These are phyloP conservation scores for Funneliformis mosseae DNA, from an alignment of 192 early-diverging fungal genomes.

Conservation along the genomic window DNA sequence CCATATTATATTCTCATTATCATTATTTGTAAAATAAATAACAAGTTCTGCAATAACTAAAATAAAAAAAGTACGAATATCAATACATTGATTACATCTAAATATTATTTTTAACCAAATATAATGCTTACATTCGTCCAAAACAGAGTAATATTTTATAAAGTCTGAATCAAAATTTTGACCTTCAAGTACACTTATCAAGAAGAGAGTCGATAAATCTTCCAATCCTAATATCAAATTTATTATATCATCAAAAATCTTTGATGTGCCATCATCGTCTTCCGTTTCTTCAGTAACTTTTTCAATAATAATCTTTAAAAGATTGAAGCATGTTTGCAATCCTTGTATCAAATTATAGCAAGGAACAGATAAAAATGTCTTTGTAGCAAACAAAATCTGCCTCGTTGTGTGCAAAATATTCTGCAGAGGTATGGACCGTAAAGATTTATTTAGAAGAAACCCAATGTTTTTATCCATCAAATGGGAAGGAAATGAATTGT, in stretches of 20 bases:
- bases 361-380: background rate
- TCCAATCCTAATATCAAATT: background rate
- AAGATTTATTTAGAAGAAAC: background rate
- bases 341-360: background rate
- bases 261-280: background rate
- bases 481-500: conserved; percentile 21
- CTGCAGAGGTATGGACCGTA: background rate
- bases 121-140: background rate
- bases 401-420: background rate
- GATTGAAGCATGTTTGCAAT: background rate
- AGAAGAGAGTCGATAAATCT: background rate
- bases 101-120: background rate
- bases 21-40: background rate
- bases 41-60: conserved; percentile 8
- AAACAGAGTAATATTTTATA: background rate
- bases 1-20: background rate
- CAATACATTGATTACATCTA: background rate
- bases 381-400: background rate
- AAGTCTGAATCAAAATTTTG: background rate
- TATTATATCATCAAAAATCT: background rate
- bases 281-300: background rate
- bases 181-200: background rate
- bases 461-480: background rate
- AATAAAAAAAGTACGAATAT: background rate
- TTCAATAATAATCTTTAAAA: background rate